phyloP scores from a whole-genome alignment of 2,329 filamentous ascomycete species.

The Ophiostoma angusticollis region DNA sequence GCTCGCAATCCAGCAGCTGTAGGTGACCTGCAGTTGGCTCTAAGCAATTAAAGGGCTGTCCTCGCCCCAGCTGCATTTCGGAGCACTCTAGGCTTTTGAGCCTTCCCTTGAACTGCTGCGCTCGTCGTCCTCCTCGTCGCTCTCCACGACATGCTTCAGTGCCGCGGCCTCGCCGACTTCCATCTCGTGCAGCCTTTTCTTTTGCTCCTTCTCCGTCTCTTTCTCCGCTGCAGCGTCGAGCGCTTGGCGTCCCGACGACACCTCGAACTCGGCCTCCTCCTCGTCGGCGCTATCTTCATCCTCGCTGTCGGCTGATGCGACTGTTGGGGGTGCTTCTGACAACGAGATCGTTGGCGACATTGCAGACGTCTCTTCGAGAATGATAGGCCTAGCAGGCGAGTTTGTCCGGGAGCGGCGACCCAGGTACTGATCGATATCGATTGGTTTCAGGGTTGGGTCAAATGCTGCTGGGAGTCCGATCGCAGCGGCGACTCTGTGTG shows the following conservation, averaged over 20 bases:
- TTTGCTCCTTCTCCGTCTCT: conserved; percentile 31
- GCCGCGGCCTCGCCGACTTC: conserved; percentile 45
- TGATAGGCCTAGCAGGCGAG: conserved; percentile 9
- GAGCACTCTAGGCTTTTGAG: not conserved
- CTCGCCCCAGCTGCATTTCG: no score
- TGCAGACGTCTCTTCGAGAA: no score
- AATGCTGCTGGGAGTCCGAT: conserved; percentile 49
- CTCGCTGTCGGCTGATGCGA: conserved; percentile 22
- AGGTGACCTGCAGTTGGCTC: no score
- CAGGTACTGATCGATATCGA: conserved; percentile 21
- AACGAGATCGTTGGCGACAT: no score
- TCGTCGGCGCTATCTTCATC: conserved; percentile 32
- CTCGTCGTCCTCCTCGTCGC: conserved; percentile 19
- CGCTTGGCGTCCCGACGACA: conserved; percentile 25
- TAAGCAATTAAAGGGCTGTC: no score
- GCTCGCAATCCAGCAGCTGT: no score
- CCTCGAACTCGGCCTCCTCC: conserved; percentile 30
- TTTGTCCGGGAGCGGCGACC: conserved; percentile 11
- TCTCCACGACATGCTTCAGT: conserved; percentile 18
- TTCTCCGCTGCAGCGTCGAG: conserved; percentile 32
- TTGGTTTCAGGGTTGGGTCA: conserved; percentile 50
- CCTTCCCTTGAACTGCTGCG: conserved; percentile 13
- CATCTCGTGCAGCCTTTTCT: conserved; percentile 46
- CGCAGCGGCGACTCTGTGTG: conserved; percentile 50
- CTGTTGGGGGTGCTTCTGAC: conserved; percentile 13